Percentiles rank a stretch among this genome's conserved stretches.
Evolutionary conservation across 345 rosid species (phyloP).

Genomic region (Dipteronia dyeriana): DNA sequence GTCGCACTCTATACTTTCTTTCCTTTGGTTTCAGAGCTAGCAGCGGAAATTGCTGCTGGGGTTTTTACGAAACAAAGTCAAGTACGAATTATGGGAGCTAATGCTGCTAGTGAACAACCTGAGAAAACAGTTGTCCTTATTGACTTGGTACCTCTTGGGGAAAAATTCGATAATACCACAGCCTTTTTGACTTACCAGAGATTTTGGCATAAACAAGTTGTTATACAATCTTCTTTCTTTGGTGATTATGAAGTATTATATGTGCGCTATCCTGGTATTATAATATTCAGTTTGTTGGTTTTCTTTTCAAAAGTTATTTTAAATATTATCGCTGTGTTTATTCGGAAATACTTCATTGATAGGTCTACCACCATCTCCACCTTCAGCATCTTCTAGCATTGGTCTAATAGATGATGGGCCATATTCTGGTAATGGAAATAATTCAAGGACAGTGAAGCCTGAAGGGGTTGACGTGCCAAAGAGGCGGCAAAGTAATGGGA

Average conservation of each 20-base stretch:
- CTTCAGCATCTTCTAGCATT: slow-evolving; percentile 56
- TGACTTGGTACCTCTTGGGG: slow-evolving; percentile 88
- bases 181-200: slow-evolving; percentile 79
- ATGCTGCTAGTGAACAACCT: slow-evolving; percentile 78
- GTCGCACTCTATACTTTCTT: slow-evolving; percentile 91
- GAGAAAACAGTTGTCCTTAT: slow-evolving; percentile 79
- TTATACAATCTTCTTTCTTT: slow-evolving; percentile 56
- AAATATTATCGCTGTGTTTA: slow-evolving; percentile 7
- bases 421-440: slow-evolving; percentile 52
- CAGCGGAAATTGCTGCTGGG: slow-evolving; percentile 74
- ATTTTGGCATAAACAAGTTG: slow-evolving; percentile 82
- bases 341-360: slow-evolving; percentile 20
- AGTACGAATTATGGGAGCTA: slow-evolving; percentile 94
- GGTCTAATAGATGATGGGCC: slow-evolving; percentile 64
- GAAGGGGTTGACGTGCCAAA: slow-evolving; percentile 78
- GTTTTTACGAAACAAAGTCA: slow-evolving; percentile 96
- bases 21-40: slow-evolving; percentile 90
- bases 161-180: slow-evolving; percentile 72
- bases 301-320: not conserved
- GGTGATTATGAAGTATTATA: slow-evolving; percentile 82
- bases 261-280: slow-evolving; percentile 76
- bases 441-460: slow-evolving; percentile 68
- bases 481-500: slow-evolving; percentile 49
- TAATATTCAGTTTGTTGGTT: not conserved
- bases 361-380: slow-evolving; percentile 96